phyloP scores from a whole-genome alignment of 2,329 filamentous ascomycete species.

The Aurifilum marmelostoma region DNA sequence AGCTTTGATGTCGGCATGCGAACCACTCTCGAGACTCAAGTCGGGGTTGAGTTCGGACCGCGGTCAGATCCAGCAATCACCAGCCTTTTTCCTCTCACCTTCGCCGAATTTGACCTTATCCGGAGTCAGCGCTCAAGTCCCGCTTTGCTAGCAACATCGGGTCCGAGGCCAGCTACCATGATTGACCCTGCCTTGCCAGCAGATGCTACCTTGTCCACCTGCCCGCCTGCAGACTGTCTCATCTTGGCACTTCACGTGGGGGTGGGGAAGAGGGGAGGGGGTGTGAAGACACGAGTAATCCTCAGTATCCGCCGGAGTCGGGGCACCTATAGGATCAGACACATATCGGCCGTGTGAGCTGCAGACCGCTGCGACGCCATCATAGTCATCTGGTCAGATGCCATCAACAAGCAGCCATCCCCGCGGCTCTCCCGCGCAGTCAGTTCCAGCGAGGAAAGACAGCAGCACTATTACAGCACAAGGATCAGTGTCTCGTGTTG shows the following conservation, averaged over 20 bases:
- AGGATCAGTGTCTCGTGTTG: not conserved
- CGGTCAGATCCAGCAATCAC: not conserved
- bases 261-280: not conserved
- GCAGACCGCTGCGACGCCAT: not conserved
- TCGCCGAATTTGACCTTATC: slow-evolving; percentile 5
- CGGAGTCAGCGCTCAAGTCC: not conserved
- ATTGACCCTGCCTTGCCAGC: not conserved
- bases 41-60: not conserved
- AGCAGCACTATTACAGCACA: not conserved
- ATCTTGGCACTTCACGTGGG: not conserved
- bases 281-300: not conserved
- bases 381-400: not conserved
- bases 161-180: not conserved
- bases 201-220: not conserved
- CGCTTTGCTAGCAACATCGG: not conserved
- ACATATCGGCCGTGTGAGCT: not conserved
- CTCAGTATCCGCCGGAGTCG: not conserved
- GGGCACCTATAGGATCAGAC: not conserved
- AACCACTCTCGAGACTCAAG: not conserved
- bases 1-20: slow-evolving; percentile 1
- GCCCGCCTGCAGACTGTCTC: not conserved
- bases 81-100: not conserved
- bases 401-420: not conserved
- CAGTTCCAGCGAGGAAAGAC: not conserved
- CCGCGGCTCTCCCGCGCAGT: not conserved